phyloP scores from a whole-genome alignment of 2,329 filamentous ascomycete genomes.

The Penicillium janthinellum region DNA sequence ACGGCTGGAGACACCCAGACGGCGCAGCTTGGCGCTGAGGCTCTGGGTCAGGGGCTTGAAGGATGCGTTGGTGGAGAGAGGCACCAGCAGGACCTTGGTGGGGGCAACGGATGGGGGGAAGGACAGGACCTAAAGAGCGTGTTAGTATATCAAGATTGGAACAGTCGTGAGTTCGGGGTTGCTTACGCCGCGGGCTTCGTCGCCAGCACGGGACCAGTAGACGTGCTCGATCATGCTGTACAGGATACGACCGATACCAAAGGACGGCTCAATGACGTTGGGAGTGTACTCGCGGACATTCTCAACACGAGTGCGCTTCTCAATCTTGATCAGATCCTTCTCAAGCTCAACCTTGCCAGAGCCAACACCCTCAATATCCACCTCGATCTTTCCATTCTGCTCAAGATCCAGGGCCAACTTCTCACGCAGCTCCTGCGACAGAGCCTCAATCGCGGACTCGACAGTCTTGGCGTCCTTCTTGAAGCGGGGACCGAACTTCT shows the following conservation, averaged over 20 bases:
- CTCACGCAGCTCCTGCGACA: constrained; percentile 80
- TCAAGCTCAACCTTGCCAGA: constrained; percentile 76
- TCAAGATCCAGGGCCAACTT: constrained; percentile 73
- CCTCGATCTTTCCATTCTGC: constrained; percentile 70
- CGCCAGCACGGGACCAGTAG: constrained; percentile 86
- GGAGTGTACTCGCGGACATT: constrained; percentile 89
- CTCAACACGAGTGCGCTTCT: constrained; percentile 79
- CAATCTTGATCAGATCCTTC: constrained; percentile 78
- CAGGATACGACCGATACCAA: constrained; percentile 92
- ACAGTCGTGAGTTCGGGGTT: constrained; percentile 27
- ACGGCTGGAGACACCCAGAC: constrained; percentile 75
- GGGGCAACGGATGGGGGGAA: constrained; percentile 81
- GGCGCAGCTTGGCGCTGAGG: constrained; percentile 75
- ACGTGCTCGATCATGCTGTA: constrained; percentile 92
- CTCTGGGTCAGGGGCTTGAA: constrained; percentile 77
- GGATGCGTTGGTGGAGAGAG: constrained; percentile 76
- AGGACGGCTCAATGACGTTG: constrained; percentile 96
- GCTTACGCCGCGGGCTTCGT: constrained; percentile 83
- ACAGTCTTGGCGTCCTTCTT: constrained; percentile 91
- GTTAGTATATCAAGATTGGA: constrained; percentile 10
- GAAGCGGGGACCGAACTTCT: constrained; percentile 92
- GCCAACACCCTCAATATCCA: constrained; percentile 69
- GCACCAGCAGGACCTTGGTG: constrained; percentile 90
- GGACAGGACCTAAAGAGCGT: constrained; percentile 61
- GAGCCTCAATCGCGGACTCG: constrained; percentile 73